These are phyloP conservation scores for Aspergillus puulaauensis DNA, from an alignment of 2,329 filamentous ascomycete genomes.

Conservation along the genomic window DNA sequence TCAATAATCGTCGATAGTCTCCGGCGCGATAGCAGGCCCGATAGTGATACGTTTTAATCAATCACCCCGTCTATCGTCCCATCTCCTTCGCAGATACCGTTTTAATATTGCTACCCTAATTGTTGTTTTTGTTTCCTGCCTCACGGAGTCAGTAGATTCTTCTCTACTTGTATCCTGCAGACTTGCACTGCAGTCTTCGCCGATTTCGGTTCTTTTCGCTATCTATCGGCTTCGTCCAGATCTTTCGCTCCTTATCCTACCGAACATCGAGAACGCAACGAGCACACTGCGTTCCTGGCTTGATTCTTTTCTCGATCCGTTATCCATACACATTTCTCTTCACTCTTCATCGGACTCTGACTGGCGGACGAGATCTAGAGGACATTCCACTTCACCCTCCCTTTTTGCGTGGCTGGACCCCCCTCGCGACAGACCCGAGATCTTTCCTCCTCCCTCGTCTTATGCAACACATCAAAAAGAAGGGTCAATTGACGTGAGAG, in stretches of 20 bases:
- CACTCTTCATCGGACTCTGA: constrained; percentile 3
- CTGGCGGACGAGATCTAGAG: constrained; percentile 11
- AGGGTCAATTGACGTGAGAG: constrained; percentile 1
- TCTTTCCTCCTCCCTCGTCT: constrained; percentile 2
- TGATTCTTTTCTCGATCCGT: neutral
- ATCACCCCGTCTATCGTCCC: constrained; percentile 11
- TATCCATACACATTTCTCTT: neutral
- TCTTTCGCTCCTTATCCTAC: constrained; percentile 18
- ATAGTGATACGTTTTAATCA: constrained; percentile 13
- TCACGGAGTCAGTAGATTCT: neutral
- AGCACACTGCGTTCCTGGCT: neutral
- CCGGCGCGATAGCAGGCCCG: constrained; percentile 14
- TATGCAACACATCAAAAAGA: neutral
- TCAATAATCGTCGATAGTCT: constrained; percentile 22
- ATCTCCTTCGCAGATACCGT: constrained; percentile 1
- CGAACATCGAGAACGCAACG: constrained; percentile 1
- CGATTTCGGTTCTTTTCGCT: neutral
- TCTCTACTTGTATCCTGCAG: neutral
- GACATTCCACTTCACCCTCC: constrained; percentile 20
- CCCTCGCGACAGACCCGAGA: constrained; percentile 13
- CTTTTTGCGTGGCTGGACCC: constrained; percentile 25
- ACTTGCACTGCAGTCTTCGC: neutral
- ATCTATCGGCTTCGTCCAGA: constrained; percentile 14
- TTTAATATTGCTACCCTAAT: neutral
- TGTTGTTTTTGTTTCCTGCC: neutral